Conservation (phyloP, 1,139 yeast genomes). For the Scheffersomyces illinoinensis region DNA sequence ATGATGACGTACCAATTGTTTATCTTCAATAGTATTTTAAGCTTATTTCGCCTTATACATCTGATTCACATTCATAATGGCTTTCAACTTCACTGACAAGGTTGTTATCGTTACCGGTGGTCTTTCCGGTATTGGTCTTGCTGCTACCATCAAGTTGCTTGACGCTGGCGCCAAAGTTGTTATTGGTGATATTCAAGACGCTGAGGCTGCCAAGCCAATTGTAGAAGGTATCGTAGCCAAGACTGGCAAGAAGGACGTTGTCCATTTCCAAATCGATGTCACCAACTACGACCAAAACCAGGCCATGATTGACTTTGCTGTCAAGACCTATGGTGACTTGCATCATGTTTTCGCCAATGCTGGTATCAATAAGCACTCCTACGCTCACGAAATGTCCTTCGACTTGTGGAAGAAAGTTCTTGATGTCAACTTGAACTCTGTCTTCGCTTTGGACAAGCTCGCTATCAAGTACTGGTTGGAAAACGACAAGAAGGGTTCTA, state of each 20-base stretch:
- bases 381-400: background rate
- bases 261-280: background rate
- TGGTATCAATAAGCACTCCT: background rate
- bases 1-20: too few species aligned
- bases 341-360: background rate
- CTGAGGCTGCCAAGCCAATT: constrained; percentile 6
- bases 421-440: background rate
- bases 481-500: background rate
- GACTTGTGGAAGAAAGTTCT: background rate
- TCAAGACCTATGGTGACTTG: background rate
- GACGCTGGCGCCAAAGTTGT: constrained; percentile 9
- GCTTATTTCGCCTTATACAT: too few species aligned
- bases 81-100: constrained; percentile 8
- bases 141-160: constrained; percentile 21
- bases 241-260: background rate
- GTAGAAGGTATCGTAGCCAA: background rate
- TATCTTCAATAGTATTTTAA: too few species aligned
- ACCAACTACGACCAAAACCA: background rate
- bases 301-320: background rate
- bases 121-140: constrained; percentile 28
- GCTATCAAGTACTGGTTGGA: background rate
- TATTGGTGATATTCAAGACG: constrained; percentile 15
- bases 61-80: background rate
- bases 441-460: background rate
- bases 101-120: constrained; percentile 30